phyloP scores from a whole-genome alignment of 305 asterid species.

The Fraxinus velutina region DNA sequence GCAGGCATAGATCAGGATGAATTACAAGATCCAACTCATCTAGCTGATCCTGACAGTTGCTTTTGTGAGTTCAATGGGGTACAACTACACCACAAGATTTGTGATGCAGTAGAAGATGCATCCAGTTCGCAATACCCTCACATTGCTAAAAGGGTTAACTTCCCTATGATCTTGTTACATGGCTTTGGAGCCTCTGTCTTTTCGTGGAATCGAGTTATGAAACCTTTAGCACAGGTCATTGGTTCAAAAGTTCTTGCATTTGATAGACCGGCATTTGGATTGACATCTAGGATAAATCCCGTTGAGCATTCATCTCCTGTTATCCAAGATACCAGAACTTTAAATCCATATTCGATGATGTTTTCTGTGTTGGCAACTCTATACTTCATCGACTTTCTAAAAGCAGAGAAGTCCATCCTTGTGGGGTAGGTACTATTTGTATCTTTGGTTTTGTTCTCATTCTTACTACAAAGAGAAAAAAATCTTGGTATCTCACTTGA shows the following conservation, averaged over 20 bases:
- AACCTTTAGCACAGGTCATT: slow-evolving; percentile 49
- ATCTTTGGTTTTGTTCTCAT: slow-evolving; percentile 12
- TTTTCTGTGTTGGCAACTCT: slow-evolving; percentile 74
- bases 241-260: slow-evolving; percentile 83
- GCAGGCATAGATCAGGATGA: slow-evolving; percentile 74
- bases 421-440: slow-evolving; percentile 62
- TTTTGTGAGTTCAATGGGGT: slow-evolving; percentile 88
- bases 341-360: slow-evolving; percentile 73
- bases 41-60: slow-evolving; percentile 84
- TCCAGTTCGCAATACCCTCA: slow-evolving; percentile 27
- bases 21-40: slow-evolving; percentile 54
- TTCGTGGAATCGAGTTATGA: slow-evolving; percentile 81
- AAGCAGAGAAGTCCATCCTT: slow-evolving; percentile 69
- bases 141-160: slow-evolving; percentile 29
- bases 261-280: slow-evolving; percentile 95
- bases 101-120: slow-evolving; percentile 42
- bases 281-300: slow-evolving; percentile 65
- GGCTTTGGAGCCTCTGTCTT: slow-evolving; percentile 94
- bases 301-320: slow-evolving; percentile 27
- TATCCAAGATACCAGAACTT: slow-evolving; percentile 43
- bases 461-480: neutral
- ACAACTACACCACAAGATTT: slow-evolving; percentile 79
- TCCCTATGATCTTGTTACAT: slow-evolving; percentile 83
- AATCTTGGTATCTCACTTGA: neutral
- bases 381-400: slow-evolving; percentile 70